A percentile compares a stretch with the other conserved stretches of the same genome.
These are phyloP conservation scores for Lactarius quietus DNA, from an alignment of 768 basidiomycete genomes.

Conservation along the genomic window DNA sequence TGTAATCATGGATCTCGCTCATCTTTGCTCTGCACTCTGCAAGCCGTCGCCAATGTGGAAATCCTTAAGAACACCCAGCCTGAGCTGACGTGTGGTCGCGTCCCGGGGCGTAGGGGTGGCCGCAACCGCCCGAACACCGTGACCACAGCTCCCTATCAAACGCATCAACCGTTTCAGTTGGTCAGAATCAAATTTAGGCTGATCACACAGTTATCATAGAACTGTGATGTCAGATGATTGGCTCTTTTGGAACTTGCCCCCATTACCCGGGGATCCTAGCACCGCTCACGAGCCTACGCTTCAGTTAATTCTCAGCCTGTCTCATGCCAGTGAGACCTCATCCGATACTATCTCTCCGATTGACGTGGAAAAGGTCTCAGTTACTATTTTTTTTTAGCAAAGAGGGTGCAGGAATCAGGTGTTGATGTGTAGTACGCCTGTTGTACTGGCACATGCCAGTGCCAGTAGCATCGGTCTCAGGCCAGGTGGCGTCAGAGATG, in stretches of 20 bases:
- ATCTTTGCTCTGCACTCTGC: background rate
- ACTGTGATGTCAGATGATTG: background rate
- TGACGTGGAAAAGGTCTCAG: no score
- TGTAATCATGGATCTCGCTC: background rate
- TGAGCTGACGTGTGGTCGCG: background rate
- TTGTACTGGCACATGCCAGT: background rate
- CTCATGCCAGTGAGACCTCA: background rate
- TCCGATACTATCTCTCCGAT: no score
- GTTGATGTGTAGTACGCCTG: background rate
- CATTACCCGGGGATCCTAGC: background rate
- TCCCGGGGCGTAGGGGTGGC: background rate
- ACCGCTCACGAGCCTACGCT: background rate
- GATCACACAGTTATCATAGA: background rate
- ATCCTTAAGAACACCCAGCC: background rate
- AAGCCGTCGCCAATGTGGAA: no score
- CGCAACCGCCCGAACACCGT: background rate
- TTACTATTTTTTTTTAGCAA: background rate
- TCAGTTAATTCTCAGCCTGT: background rate
- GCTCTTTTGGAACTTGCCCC: background rate
- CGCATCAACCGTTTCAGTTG: background rate
- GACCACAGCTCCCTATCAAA: background rate
- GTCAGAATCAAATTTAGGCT: background rate
- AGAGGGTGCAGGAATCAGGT: background rate
- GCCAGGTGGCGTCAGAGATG: no score
- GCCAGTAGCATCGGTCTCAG: no score